phyloP scores from a whole-genome alignment of 352 stramenopile species.

The Stramenopiles sp. region DNA sequence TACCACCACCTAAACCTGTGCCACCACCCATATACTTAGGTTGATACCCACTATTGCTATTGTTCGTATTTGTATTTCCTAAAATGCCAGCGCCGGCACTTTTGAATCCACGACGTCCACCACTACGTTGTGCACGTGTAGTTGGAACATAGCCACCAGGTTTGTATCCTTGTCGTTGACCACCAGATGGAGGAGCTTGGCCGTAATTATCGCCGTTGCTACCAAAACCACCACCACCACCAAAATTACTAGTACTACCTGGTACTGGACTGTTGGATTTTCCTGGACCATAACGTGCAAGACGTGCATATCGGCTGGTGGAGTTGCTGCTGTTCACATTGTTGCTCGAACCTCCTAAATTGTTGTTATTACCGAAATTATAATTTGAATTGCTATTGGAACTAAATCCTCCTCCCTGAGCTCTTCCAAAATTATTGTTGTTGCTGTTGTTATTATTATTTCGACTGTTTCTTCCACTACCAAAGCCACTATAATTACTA shows the following conservation, averaged over 20 bases:
- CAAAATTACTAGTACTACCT: background rate
- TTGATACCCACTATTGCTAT: background rate
- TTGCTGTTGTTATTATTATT: no score
- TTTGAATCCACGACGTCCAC: background rate
- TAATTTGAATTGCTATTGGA: background rate
- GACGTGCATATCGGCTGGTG: slow-evolving; percentile 44
- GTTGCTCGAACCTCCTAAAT: no score
- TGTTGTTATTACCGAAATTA: background rate
- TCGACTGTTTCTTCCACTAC: background rate
- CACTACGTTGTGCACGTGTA: background rate
- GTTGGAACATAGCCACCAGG: background rate
- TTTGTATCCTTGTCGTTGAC: background rate
- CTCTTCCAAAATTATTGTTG: background rate
- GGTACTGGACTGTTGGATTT: slow-evolving; percentile 9
- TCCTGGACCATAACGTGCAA: slow-evolving; percentile 45
- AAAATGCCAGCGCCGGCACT: background rate
- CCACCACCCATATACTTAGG: background rate
- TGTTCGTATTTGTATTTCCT: background rate
- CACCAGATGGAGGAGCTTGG: background rate
- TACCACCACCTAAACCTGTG: background rate
- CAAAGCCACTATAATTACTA: background rate
- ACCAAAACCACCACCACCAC: background rate
- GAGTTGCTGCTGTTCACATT: slow-evolving; percentile 27
- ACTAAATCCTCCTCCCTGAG: background rate
- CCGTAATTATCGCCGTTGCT: no score